Base-by-base conservation (phyloP, 768 basidiomycete genomes). In the Trametes coccinea region DNA sequence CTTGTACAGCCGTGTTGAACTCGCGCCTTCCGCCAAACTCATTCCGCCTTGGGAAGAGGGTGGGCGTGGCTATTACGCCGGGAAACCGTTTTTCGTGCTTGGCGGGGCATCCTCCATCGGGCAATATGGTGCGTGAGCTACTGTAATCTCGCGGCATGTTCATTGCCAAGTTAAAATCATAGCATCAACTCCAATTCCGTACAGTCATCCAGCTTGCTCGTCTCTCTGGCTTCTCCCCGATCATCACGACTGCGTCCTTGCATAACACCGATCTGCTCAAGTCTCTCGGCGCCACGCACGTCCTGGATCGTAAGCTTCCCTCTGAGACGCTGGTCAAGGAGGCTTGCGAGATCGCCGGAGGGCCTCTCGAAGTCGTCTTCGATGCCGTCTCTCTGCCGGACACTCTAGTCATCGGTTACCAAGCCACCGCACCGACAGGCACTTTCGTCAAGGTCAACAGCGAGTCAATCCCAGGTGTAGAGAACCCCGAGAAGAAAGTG, bases 1-100 rank as follows among this genome's bases (percentile, higher is more conserved):
- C 0, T 66, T 81, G 9, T 81, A 76, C 71, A 63, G 56, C 41
- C 41, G 44, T 64, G 67, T 1, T 65, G 50, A 29, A 22, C 27
- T 17, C 17, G 22, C 39, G 9, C 5, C 10, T 3, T 50, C 54
- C 27, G 50, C 60, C 16, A 44, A 63, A 1, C 66, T 76, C 22
- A 61, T 60, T 9, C 56, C 69, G 9, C 73, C 74, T 0, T 69
- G 72, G 59, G 64, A 69, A 2, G 47, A 67, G 44, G 61, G 67
- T 6, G 71, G 72, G 1, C 54, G 52, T 13, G 70, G 70, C 7
- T 70, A 73, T 50, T 75, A 76, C 53, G 62, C 61, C 2, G 71
- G 65, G 1, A 64, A 65, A 39, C 74, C 75, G 2, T 62, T 77
- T 9, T 33, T 71, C 29, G 46, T 73, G 34, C 55, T 69, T 17